phyloP scores from a whole-genome alignment of 2,329 filamentous ascomycete species.

The Trichoderma guizhouense region DNA sequence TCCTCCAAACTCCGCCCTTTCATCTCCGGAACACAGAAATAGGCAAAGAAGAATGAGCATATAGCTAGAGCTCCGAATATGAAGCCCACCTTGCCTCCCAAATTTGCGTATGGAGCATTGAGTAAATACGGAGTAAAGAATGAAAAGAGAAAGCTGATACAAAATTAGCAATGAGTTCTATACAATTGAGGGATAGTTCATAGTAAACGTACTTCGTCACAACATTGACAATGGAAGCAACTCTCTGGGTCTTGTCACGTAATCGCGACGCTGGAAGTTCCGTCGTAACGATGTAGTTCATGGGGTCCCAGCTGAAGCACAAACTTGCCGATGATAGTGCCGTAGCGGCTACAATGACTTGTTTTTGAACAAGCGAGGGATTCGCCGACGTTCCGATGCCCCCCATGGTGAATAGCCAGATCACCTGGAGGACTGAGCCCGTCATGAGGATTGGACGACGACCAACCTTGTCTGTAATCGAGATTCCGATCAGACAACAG shows the following conservation, averaged over 20 bases:
- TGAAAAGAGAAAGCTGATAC: not conserved
- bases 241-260: constrained; percentile 5
- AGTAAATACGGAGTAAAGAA: constrained; percentile 8
- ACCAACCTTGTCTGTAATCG: constrained; percentile 4
- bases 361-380: not conserved
- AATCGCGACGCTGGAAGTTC: constrained; percentile 8
- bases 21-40: constrained; percentile 7
- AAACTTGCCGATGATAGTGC: constrained; percentile 3
- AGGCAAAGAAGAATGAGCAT: constrained; percentile 7
- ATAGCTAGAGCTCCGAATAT: constrained; percentile 1
- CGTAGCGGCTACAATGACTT: not conserved
- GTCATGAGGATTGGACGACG: constrained; percentile 9
- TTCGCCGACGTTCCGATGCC: constrained; percentile 4
- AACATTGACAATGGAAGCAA: not conserved
- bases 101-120: constrained; percentile 1
- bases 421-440: not conserved
- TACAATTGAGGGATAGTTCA: not conserved
- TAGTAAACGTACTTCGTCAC: not conserved
- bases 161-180: not conserved
- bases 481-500: constrained; percentile 2
- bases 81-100: constrained; percentile 3
- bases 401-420: constrained; percentile 9
- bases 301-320: constrained; percentile 5
- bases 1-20: constrained; percentile 1
- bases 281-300: constrained; percentile 11